Evolutionary conservation across 352 stramenopile genomes (phyloP).

Genomic region (Phytophthora crassamura): DNA sequence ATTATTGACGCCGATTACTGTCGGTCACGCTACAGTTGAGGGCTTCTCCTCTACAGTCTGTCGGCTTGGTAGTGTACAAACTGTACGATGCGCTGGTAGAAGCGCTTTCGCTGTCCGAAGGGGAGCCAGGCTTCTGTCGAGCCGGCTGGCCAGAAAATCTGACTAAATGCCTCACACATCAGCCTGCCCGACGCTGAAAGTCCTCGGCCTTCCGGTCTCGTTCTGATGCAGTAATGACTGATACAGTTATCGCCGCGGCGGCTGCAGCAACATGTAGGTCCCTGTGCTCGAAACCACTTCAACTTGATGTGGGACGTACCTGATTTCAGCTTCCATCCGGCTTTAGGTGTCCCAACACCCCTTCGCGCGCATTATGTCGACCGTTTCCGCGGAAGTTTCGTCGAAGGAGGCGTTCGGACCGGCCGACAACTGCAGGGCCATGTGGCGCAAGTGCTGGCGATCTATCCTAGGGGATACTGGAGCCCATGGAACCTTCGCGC

Average conservation of each 20-base stretch:
- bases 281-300: background rate
- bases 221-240: no score
- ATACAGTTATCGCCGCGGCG: no score
- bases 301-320: background rate
- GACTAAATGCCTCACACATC: no score
- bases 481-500: conserved; percentile 20
- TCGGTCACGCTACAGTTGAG: background rate
- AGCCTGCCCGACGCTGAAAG: no score
- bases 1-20: conserved; percentile 17
- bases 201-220: no score
- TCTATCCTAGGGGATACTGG: conserved; percentile 8
- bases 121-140: no score
- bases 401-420: conserved; percentile 27
- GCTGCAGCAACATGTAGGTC: no score
- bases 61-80: no score
- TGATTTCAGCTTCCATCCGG: no score
- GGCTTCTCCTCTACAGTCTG: conserved; percentile 9
- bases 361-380: conserved; percentile 11
- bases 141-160: no score
- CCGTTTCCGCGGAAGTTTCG: conserved; percentile 39
- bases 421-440: conserved; percentile 18
- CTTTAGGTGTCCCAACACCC: background rate
- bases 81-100: background rate
- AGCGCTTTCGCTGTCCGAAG: background rate
- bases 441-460: conserved; percentile 16